Conservation (phyloP, 208 protist genomes). For the Acanthamoeba culbertsoni region DNA sequence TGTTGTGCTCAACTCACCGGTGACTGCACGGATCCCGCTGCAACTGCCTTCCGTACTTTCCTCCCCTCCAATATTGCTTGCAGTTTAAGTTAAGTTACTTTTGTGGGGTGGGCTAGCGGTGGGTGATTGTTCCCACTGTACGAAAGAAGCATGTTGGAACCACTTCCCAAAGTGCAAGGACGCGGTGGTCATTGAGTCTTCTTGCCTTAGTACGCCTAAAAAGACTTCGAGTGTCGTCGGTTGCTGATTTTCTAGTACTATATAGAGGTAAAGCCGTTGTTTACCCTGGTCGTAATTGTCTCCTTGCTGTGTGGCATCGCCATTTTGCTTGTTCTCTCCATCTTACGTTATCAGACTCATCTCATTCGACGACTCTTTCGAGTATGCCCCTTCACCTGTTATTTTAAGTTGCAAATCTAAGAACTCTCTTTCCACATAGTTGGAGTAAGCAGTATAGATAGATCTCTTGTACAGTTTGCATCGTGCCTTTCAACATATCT, state of each 20-base stretch:
- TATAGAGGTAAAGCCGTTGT: background rate
- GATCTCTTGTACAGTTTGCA: no score
- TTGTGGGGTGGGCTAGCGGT: background rate
- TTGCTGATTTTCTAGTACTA: no score
- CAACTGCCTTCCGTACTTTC: background rate
- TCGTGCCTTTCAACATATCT: no score
- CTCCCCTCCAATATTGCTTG: background rate
- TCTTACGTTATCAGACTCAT: background rate
- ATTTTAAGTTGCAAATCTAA: no score
- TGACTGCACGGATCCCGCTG: background rate
- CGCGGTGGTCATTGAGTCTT: background rate
- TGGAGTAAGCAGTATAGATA: no score
- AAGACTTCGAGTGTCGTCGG: no score
- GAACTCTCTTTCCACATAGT: no score
- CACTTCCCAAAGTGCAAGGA: background rate
- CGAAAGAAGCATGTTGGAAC: background rate
- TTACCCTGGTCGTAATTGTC: background rate
- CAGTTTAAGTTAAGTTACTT: background rate
- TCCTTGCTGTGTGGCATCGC: background rate
- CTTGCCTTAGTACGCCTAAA: background rate
- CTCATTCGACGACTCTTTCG: slow-evolving; percentile 9
- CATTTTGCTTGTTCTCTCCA: background rate
- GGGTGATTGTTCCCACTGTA: background rate
- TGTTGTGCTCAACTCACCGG: background rate
- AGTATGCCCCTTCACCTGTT: background rate